These are phyloP conservation scores for Physcomitrellopsis africana DNA, from an alignment of 225 moss, liverwort and hornwort species.

Conservation along the genomic window DNA sequence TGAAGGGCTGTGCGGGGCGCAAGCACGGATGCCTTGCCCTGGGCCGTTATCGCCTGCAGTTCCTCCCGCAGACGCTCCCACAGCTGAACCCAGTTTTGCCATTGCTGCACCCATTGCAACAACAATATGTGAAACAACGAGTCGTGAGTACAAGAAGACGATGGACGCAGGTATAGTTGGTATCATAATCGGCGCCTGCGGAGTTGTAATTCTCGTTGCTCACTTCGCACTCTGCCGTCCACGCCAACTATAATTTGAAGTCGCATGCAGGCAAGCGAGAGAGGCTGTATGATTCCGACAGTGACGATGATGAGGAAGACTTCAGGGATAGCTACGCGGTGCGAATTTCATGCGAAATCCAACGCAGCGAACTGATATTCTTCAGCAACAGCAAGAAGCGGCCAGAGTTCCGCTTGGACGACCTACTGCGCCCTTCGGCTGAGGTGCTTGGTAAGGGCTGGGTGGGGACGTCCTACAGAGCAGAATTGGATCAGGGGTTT, in stretches of 20 bases:
- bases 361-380: slow-evolving; percentile 40
- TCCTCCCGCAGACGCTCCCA: neutral
- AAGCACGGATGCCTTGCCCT: slow-evolving; percentile 1
- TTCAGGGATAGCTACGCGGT: neutral
- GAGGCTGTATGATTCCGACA: neutral
- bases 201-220: slow-evolving; percentile 11
- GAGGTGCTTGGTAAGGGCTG: slow-evolving; percentile 67
- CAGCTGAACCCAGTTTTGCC: neutral
- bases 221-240: slow-evolving; percentile 18
- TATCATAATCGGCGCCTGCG: neutral
- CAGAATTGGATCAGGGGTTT: slow-evolving; percentile 35
- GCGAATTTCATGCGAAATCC: slow-evolving; percentile 14
- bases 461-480: slow-evolving; percentile 65
- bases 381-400: slow-evolving; percentile 23
- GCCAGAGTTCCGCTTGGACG: slow-evolving; percentile 46
- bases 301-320: neutral
- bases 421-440: slow-evolving; percentile 63
- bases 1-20: slow-evolving; percentile 21
- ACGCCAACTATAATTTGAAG: neutral
- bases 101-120: neutral
- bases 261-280: slow-evolving; percentile 13
- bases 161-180: neutral
- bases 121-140: neutral
- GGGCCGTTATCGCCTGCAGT: neutral
- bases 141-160: neutral